Evolutionary conservation across 805 yeast genomes (phyloP).

Genomic region (Metschnikowia lunata): DNA sequence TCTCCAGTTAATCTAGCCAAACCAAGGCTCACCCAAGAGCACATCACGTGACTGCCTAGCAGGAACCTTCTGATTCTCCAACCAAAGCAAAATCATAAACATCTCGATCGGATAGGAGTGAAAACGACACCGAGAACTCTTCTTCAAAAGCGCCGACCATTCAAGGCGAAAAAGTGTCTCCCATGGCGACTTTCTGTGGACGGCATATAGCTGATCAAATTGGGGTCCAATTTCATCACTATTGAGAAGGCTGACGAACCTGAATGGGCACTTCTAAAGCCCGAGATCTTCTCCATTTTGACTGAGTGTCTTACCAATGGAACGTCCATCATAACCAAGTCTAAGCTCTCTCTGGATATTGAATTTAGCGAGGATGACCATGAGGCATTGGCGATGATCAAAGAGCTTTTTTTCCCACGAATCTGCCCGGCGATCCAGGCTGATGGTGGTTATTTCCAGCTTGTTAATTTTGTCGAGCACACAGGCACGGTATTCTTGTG

Average conservation of each 20-base stretch:
- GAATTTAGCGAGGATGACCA: constrained; percentile 57
- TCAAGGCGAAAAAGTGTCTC: no score
- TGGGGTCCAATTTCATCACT: constrained; percentile 81
- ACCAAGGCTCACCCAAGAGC: no score
- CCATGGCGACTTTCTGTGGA: constrained; percentile 68
- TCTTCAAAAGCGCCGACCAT: no score
- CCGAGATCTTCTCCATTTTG: constrained; percentile 57
- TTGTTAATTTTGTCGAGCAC: constrained; percentile 51
- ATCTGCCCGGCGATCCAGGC: constrained; percentile 72
- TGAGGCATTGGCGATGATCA: constrained; percentile 61
- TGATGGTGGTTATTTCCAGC: constrained; percentile 72
- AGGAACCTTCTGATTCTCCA: no score
- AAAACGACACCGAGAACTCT: no score
- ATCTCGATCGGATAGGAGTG: no score
- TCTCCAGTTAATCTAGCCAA: no score
- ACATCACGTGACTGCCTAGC: no score
- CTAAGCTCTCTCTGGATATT: constrained; percentile 33
- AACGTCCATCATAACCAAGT: constrained; percentile 43
- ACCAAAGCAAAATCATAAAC: no score
- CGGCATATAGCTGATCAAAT: constrained; percentile 71
- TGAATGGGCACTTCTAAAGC: constrained; percentile 59
- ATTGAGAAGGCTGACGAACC: constrained; percentile 57
- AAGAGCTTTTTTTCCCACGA: constrained; percentile 64
- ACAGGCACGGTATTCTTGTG: constrained; percentile 55
- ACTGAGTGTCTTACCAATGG: constrained; percentile 56